These are phyloP conservation scores for Torulaspora franciscae DNA, from an alignment of 805 yeast species.

Conservation along the genomic window DNA sequence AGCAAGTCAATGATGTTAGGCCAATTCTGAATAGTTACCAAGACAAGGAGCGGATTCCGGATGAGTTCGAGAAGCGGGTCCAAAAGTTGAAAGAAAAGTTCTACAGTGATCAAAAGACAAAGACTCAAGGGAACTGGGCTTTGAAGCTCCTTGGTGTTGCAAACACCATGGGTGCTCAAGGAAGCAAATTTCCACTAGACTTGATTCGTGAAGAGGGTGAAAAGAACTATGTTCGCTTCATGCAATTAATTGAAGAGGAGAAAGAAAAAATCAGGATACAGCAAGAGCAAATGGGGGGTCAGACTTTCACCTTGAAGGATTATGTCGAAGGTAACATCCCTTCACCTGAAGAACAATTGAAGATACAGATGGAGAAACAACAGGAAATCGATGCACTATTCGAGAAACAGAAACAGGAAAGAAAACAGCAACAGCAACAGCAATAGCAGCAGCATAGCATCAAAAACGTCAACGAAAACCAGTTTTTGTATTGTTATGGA, in stretches of 20 bases:
- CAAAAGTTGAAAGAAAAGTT: conserved; percentile 66
- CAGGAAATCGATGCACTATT: conserved; percentile 37
- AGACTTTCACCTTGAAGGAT: conserved; percentile 79
- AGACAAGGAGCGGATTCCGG: conserved; percentile 61
- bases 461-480: background rate
- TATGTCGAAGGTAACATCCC: conserved; percentile 80
- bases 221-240: conserved; percentile 77
- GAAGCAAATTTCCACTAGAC: conserved; percentile 66
- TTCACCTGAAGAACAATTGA: conserved; percentile 58
- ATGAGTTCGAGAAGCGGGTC: conserved; percentile 80
- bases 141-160: conserved; percentile 60
- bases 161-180: conserved; percentile 17
- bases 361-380: conserved; percentile 41
- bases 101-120: conserved; percentile 47
- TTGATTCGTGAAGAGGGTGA: conserved; percentile 88
- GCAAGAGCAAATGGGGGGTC: conserved; percentile 76
- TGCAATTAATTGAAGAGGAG: conserved; percentile 79
- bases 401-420: conserved; percentile 29
- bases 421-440: conserved; percentile 11
- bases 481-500: background rate
- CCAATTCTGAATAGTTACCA: conserved; percentile 73
- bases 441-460: conserved; percentile 4
- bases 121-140: conserved; percentile 46
- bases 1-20: conserved; percentile 79
- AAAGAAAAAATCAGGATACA: conserved; percentile 56